Base-by-base conservation (phyloP, 2,329 filamentous ascomycete species). In the Cladosporium halotolerans region DNA sequence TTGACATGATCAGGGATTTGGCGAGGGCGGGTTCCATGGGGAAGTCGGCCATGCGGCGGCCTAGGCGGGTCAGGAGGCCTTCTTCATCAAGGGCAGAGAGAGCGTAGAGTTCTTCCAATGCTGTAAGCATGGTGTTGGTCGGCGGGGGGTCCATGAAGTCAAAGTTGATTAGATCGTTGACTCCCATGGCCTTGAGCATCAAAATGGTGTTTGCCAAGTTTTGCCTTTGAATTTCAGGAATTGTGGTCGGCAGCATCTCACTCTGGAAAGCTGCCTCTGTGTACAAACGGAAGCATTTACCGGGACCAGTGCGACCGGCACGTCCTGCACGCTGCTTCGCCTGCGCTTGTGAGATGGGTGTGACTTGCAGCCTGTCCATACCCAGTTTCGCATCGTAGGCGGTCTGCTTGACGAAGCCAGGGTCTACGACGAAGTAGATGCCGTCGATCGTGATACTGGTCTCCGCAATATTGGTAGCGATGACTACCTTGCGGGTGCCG, bases 71-170 rank as follows among this genome's bases (percentile, higher is more conserved):
- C 2, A 99, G 76, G 0, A 99, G 79, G 11, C 93, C 93, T 78
- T 99, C 93, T 63, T 99, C 92, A 59, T 99, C 93, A 0, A 99
- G 78, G 0, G 92, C 92, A 3, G 86, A 89, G 9, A 99, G 76
- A 0, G 90, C 89, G 66, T 99, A 99, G 0, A 99, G 78, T 67
- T 97, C 93, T 72, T 99, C 95, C 3, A 99, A 76, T 0, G 93
- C 93, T 46, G 90, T 95, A 58, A 99, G 80, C 89, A 97, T 96
- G 10, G 93, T 97, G 65, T 97, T 96, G 31, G 93, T 93, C 0
- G 93, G 93, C 0, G 93, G 93, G 0, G 93, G 91, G 64, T 99
- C 93, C 92, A 99, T 97, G 64, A 99, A 99, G 72, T 97, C 92
- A 65, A 99, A 99, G 66, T 95, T 90, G 10, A 99, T 79, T 1